Evolutionary conservation across 805 yeast genomes (phyloP).

Genomic region (Wickerhamiella kazuoi): DNA sequence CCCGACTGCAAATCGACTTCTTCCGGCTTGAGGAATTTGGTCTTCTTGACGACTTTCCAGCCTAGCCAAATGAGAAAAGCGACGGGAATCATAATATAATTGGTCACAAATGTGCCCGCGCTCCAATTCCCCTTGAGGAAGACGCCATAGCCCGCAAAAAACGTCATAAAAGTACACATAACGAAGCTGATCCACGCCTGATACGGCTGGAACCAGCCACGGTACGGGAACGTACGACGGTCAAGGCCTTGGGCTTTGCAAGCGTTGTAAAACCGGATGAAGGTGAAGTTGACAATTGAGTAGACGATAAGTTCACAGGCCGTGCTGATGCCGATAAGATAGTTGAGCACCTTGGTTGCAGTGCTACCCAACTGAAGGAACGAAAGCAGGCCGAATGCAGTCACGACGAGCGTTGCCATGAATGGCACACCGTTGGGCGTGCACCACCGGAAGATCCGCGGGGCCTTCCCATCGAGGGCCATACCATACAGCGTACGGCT

Average conservation of each 20-base stretch:
- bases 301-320: constrained; percentile 51
- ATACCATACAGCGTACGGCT: constrained; percentile 51
- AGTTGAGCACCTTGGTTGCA: constrained; percentile 46
- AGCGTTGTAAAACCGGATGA: constrained; percentile 45
- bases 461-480: constrained; percentile 59
- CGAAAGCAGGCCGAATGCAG: constrained; percentile 44
- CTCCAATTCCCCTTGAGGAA: constrained; percentile 54
- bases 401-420: constrained; percentile 29
- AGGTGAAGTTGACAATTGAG: constrained; percentile 38
- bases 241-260: constrained; percentile 35
- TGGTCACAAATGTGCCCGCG: constrained; percentile 42
- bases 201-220: constrained; percentile 46
- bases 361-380: constrained; percentile 43
- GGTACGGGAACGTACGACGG: constrained; percentile 31
- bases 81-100: constrained; percentile 54
- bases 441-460: constrained; percentile 43
- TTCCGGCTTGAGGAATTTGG: constrained; percentile 27
- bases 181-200: constrained; percentile 33
- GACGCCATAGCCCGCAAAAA: constrained; percentile 51
- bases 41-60: constrained; percentile 37
- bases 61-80: constrained; percentile 29
- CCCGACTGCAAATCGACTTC: constrained; percentile 41
- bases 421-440: constrained; percentile 56
- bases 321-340: constrained; percentile 58
- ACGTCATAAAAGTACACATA: constrained; percentile 32